These are phyloP conservation scores for Trichosporon sp. DNA, from an alignment of 1,284 basidiomycete species.

Conservation along the genomic window DNA sequence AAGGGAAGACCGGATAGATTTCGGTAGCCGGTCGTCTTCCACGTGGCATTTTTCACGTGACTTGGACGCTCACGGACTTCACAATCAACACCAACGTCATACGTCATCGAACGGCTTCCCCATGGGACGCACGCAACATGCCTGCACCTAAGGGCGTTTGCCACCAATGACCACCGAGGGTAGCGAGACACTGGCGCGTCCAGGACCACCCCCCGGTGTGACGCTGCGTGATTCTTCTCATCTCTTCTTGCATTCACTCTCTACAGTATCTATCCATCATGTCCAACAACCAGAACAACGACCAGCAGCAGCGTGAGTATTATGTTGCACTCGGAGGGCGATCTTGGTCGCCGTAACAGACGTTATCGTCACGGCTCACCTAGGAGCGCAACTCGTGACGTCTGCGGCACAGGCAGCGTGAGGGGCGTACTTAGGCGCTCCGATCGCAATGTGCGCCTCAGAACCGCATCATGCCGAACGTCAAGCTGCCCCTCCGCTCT, in stretches of 20 bases:
- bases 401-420: background rate
- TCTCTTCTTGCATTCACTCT: background rate
- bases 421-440: background rate
- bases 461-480: background rate
- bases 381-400: background rate
- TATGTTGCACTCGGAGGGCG: background rate
- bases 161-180: background rate
- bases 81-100: background rate
- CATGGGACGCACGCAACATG: background rate
- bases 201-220: background rate
- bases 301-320: constrained; percentile 47
- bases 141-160: background rate
- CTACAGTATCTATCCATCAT: constrained; percentile 25
- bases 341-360: background rate
- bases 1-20: background rate
- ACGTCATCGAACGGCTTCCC: constrained; percentile 17
- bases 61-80: background rate
- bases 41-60: background rate
- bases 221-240: constrained; percentile 5
- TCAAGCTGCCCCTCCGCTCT: background rate
- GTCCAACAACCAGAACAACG: constrained; percentile 34
- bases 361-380: background rate
- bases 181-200: constrained; percentile 5
- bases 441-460: background rate
- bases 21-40: background rate